phyloP scores from a whole-genome alignment of 176 grass and related monocot genomes.

The Saccharum spontaneum region DNA sequence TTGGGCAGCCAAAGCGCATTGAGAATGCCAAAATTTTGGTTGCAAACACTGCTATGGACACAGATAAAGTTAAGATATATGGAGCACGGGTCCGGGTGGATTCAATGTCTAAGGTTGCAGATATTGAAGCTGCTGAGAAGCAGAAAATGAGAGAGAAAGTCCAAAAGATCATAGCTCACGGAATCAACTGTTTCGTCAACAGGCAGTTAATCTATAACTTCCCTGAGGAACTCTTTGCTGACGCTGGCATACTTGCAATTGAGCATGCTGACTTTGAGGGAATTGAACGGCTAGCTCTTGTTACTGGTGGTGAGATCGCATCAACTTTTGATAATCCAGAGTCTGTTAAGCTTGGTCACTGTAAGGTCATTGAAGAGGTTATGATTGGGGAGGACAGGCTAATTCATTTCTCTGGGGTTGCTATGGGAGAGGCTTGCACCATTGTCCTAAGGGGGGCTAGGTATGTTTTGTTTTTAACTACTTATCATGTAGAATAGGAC shows the following conservation, averaged over 20 bases:
- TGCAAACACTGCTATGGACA: constrained; percentile 98
- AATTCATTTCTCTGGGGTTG: constrained; percentile 86
- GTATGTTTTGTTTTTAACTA: constrained; percentile 34
- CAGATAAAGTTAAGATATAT: constrained; percentile 99
- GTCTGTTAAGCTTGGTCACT: constrained; percentile 91
- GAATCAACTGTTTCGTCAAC: constrained; percentile 94
- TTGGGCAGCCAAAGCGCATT: constrained; percentile 90
- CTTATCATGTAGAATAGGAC: neutral
- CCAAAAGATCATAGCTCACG: constrained; percentile 85
- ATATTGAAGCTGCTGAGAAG: constrained; percentile 91
- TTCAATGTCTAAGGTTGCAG: constrained; percentile 87
- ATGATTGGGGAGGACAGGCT: constrained; percentile 97
- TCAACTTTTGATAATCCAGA: constrained; percentile 97
- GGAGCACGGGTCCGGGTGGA: constrained; percentile 91
- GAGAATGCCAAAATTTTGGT: constrained; percentile 98
- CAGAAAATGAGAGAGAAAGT: constrained; percentile 99
- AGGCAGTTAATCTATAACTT: constrained; percentile 97
- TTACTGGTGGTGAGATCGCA: constrained; percentile 93
- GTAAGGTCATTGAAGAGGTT: constrained; percentile 96
- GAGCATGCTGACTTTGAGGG: constrained; percentile 99
- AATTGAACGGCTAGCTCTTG: constrained; percentile 82
- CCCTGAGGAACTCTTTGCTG: constrained; percentile 92
- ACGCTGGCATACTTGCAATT: constrained; percentile 86
- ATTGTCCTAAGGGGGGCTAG: constrained; percentile 93
- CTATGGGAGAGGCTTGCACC: constrained; percentile 91